Base-by-base conservation (phyloP, 2,329 filamentous ascomycete species). In the Sclerotinia sclerotiorum region DNA sequence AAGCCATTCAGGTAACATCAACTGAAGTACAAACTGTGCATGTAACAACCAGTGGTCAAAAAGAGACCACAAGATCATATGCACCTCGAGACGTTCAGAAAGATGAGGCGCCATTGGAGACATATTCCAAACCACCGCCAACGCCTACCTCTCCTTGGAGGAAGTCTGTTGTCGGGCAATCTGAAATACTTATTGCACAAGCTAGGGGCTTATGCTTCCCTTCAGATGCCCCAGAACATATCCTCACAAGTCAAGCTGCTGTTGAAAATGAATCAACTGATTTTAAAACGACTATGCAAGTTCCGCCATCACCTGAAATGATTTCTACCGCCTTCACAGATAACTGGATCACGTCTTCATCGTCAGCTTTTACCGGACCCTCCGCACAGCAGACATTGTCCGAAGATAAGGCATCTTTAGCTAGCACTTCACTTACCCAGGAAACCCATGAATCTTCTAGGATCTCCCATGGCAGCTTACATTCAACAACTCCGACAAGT, bases 1-100 rank as follows among this genome's bases (percentile, higher is more conserved):
- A 74, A 29, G 71, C 70, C 17, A 68, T 76, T 17, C 72, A 78
- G 46, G 75, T 74, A 52, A 57, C 27, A 21, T 27, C 51, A 39
- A 46, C 67, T 73, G 55, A 66, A 70, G 49, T 44, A 58, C 48
- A 67, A 77, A 42, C 54, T 69, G 24, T 32, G 19, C 42, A 46
- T 46, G 44, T 27, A 35, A 69, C 35, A 29, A 19, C n/a, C 39
- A 17, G 24, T 49, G 29, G 24, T 19, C 35, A 65, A 32, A 39
- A 46, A 44, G 49, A 70, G 42, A 35, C 60, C 32, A 39, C 46
- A 4, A 69, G 68, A 29, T 56, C 64, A 60, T 29, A 46, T 39
- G 15, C 29, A 17, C 42, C 48, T 19, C 21, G 24, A 35, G 58
- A 49, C 10, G 39, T 49, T 32, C 42, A 55, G 24, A 29, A 35